Conservation (phyloP, 2,329 filamentous ascomycete genomes). For the Stemphylium lycopersici region DNA sequence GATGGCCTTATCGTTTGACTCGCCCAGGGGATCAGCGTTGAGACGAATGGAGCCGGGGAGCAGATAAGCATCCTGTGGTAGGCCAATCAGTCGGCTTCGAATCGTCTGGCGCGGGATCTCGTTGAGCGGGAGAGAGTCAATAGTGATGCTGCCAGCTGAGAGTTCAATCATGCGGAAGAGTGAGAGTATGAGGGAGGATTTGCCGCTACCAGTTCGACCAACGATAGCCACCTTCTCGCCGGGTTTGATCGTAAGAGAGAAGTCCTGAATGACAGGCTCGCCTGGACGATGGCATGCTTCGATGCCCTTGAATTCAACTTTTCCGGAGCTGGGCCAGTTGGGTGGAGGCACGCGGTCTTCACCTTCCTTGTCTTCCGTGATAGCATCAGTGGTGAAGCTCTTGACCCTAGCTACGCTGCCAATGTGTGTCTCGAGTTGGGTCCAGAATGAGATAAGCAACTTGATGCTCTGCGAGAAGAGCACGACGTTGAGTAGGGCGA, state of each 20-base stretch:
- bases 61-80: constrained; percentile 61
- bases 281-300: constrained; percentile 52
- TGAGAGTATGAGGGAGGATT: constrained; percentile 57
- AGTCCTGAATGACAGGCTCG: constrained; percentile 51
- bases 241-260: constrained; percentile 55
- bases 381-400: constrained; percentile 56
- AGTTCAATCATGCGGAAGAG: constrained; percentile 59
- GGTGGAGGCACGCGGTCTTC: constrained; percentile 51
- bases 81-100: constrained; percentile 54
- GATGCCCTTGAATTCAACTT: constrained; percentile 53
- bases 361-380: constrained; percentile 60
- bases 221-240: constrained; percentile 60
- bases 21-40: constrained; percentile 56
- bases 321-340: constrained; percentile 53
- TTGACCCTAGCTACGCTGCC: constrained; percentile 63
- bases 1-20: constrained; percentile 49
- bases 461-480: constrained; percentile 60
- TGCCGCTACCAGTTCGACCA: constrained; percentile 62
- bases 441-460: constrained; percentile 61
- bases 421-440: constrained; percentile 63
- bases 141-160: constrained; percentile 50
- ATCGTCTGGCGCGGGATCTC: constrained; percentile 52
- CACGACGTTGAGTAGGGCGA: constrained; percentile 61
- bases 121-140: constrained; percentile 58
- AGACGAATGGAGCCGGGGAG: constrained; percentile 56